Evolutionary conservation across 495 filamentous ascomycete species (phyloP).

Genomic region (Podospora didyma): DNA sequence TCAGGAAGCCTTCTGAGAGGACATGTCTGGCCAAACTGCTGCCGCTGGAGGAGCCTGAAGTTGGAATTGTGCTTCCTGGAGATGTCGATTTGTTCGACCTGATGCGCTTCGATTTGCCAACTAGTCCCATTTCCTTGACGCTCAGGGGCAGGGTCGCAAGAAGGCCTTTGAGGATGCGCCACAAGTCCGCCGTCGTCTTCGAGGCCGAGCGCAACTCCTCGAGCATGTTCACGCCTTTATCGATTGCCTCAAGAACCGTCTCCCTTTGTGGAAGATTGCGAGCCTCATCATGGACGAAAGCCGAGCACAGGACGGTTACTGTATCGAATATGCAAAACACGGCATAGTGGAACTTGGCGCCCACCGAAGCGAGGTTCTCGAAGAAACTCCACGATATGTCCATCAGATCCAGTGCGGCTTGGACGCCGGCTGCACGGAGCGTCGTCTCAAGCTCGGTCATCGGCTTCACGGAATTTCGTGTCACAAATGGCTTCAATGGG

Average conservation of each 20-base stretch:
- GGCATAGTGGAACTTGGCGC: constrained; percentile 48
- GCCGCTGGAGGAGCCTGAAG: background rate
- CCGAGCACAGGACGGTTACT: constrained; percentile 45
- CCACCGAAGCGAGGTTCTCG: constrained; percentile 37
- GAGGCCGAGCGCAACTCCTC: constrained; percentile 25
- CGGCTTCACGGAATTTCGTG: constrained; percentile 24
- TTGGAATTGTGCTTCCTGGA: background rate
- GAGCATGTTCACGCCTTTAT: constrained; percentile 35
- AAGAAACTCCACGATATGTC: constrained; percentile 37
- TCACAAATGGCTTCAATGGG: constrained; percentile 42
- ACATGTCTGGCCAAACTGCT: background rate
- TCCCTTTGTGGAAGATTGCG: constrained; percentile 39
- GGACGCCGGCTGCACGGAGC: constrained; percentile 35
- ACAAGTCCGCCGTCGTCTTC: constrained; percentile 23
- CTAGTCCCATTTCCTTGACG: constrained; percentile 17
- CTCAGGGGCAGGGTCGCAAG: constrained; percentile 22
- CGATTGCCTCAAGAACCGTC: constrained; percentile 35
- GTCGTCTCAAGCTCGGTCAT: constrained; percentile 23
- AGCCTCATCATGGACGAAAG: constrained; percentile 45
- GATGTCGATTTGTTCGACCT: background rate
- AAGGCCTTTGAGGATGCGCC: constrained; percentile 26
- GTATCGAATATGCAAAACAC: constrained; percentile 53
- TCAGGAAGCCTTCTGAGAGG: background rate
- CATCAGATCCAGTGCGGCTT: constrained; percentile 39
- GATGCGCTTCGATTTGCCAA: constrained; percentile 18